Conservation (phyloP, 768 basidiomycete species). For the Termitomyces sp. region DNA sequence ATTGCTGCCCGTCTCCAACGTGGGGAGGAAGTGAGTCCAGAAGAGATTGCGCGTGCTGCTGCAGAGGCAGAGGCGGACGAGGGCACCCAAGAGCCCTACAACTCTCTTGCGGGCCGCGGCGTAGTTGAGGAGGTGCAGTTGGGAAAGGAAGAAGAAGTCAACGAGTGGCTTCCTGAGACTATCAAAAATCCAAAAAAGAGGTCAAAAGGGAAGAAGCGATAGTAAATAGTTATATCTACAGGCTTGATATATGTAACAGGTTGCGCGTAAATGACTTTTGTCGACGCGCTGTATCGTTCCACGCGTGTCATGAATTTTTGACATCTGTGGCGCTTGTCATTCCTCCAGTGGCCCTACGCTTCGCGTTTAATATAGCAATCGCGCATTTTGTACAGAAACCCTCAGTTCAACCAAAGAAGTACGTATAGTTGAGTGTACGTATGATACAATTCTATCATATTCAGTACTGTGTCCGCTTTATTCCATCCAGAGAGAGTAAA, state of each 20-base stretch:
- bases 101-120: conserved; percentile 10
- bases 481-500: too few relatives aligned
- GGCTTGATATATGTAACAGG: not conserved
- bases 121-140: conserved; percentile 7
- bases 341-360: conserved; percentile 11
- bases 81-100: not conserved
- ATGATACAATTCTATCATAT: too few relatives aligned
- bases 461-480: too few relatives aligned
- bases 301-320: not conserved
- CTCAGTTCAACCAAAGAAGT: too few relatives aligned
- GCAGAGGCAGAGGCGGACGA: conserved; percentile 34
- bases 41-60: conserved; percentile 44
- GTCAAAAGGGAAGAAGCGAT: conserved; percentile 16
- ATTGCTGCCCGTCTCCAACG: conserved; percentile 46
- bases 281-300: not conserved
- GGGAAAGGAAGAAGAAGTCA: conserved; percentile 17
- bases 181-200: conserved; percentile 38
- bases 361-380: too few relatives aligned
- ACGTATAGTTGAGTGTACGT: too few relatives aligned
- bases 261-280: not conserved
- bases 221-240: not conserved
- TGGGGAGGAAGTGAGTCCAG: conserved; percentile 48
- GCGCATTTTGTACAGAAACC: too few relatives aligned
- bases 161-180: conserved; percentile 49
- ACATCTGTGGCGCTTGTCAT: conserved; percentile 3